phyloP scores from a whole-genome alignment of 78 protist species.

The Tieghemostelium lacteum region DNA sequence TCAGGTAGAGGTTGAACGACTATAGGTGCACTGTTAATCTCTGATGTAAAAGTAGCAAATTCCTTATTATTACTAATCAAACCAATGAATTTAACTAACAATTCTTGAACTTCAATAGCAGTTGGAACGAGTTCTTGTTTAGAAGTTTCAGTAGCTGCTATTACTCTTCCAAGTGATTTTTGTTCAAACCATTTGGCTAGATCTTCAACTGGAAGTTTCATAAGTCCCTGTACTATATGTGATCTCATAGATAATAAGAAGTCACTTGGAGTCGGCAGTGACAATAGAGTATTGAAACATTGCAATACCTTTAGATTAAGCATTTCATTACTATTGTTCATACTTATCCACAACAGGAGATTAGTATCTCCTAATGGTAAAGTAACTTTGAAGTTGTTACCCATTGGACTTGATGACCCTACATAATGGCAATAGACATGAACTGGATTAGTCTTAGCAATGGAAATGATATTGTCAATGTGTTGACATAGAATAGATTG shows the following conservation, averaged over 20 bases:
- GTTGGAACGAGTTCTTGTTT: neutral
- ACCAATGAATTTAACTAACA: conserved; percentile 31
- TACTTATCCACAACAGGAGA: neutral
- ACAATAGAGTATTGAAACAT: conserved; percentile 20
- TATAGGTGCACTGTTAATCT: neutral
- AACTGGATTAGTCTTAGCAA: neutral
- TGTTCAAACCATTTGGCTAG: conserved; percentile 45
- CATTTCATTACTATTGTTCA: conserved; percentile 5
- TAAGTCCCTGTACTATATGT: neutral
- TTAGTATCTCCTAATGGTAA: conserved; percentile 32
- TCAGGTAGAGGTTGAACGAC: neutral
- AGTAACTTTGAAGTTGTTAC: conserved; percentile 13
- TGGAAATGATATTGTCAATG: too few relatives aligned
- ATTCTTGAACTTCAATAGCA: conserved; percentile 29
- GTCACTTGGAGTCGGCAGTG: conserved; percentile 35
- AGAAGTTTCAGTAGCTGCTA: neutral
- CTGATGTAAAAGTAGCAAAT: conserved; percentile 8
- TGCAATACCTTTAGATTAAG: conserved; percentile 18
- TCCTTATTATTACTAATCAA: conserved; percentile 41
- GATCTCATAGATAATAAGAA: conserved; percentile 27
- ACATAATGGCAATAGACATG: conserved; percentile 45
- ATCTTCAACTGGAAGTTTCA: neutral
- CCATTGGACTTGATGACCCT: conserved; percentile 18
- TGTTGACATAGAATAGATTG: too few relatives aligned
- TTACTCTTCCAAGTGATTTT: conserved; percentile 20